phyloP scores from a whole-genome alignment of 2,329 filamentous ascomycete species.

The Penicillium fuscoglaucum region DNA sequence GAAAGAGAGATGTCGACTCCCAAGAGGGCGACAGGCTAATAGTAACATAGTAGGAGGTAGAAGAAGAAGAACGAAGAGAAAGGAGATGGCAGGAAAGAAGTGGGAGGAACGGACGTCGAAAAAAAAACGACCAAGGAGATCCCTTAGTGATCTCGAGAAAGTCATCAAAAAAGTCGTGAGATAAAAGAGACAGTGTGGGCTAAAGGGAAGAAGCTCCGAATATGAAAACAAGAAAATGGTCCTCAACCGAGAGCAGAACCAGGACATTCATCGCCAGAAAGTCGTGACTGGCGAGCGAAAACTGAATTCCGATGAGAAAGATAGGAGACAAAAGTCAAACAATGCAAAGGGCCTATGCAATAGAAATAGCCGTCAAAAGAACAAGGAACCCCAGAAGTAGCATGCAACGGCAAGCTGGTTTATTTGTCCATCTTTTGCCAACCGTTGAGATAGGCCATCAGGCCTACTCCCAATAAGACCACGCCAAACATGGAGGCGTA shows the following conservation, averaged over 20 bases:
- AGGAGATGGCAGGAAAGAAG: slow-evolving; percentile 12
- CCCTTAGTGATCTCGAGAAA: slow-evolving; percentile 5
- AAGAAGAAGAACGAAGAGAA: slow-evolving; percentile 20
- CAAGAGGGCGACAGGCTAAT: slow-evolving; percentile 18
- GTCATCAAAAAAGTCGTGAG: slow-evolving; percentile 15
- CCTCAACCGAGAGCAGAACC: slow-evolving; percentile 12
- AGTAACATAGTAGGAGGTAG: slow-evolving; percentile 19
- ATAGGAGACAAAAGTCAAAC: slow-evolving; percentile 19
- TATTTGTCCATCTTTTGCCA: slow-evolving; percentile 65
- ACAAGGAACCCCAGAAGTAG: slow-evolving; percentile 22
- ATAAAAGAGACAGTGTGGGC: slow-evolving; percentile 24
- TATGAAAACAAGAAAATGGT: slow-evolving; percentile 19
- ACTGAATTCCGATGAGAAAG: slow-evolving; percentile 20
- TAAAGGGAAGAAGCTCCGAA: slow-evolving; percentile 18
- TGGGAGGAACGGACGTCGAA: slow-evolving; percentile 11
- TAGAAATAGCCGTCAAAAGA: slow-evolving; percentile 17
- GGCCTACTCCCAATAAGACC: slow-evolving; percentile 74
- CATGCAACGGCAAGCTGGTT: slow-evolving; percentile 13
- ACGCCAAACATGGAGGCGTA: slow-evolving; percentile 82
- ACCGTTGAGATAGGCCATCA: slow-evolving; percentile 85
- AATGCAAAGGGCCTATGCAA: slow-evolving; percentile 26
- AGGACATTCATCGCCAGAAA: slow-evolving; percentile 24
- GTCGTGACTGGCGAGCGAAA: slow-evolving; percentile 27
- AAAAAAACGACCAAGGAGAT: slow-evolving; percentile 14
- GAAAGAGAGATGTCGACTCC: slow-evolving; percentile 16